Evolutionary conservation across 495 filamentous ascomycete species (phyloP).

Genomic region (Recurvomyces mirabilis): DNA sequence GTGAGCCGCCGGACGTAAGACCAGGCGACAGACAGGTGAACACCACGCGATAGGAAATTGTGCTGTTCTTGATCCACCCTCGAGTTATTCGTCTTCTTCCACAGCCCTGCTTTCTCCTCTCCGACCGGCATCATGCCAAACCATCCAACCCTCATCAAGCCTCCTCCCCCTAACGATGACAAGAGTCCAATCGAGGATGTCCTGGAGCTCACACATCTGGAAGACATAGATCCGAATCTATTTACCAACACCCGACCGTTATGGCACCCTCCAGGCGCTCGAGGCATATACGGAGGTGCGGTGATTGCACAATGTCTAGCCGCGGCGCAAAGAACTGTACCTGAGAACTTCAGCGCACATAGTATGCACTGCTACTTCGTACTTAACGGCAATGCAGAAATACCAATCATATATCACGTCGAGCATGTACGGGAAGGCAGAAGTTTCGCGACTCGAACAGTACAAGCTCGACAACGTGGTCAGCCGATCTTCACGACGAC

Average conservation of each 20-base stretch:
- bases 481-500: constrained; percentile 90
- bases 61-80: no score
- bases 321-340: constrained; percentile 79
- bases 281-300: constrained; percentile 85
- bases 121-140: constrained; percentile 7
- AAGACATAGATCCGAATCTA: constrained; percentile 73
- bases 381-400: constrained; percentile 68
- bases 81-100: not conserved
- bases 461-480: constrained; percentile 85
- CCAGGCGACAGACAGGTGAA: no score
- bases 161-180: constrained; percentile 57
- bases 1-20: no score
- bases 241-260: constrained; percentile 86
- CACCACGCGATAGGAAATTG: no score
- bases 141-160: constrained; percentile 58
- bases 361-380: constrained; percentile 99
- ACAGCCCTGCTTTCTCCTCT: not conserved
- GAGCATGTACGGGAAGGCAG: constrained; percentile 84
- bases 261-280: constrained; percentile 83
- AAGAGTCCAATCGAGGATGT: constrained; percentile 80
- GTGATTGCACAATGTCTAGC: constrained; percentile 86
- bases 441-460: constrained; percentile 85
- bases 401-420: constrained; percentile 86
- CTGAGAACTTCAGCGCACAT: constrained; percentile 67
- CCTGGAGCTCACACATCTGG: constrained; percentile 68